Evolutionary conservation across 108 stramenopile species (phyloP), one percentile per base, ranked within the genome.

Genomic region (Cyclotella baltica): DNA sequence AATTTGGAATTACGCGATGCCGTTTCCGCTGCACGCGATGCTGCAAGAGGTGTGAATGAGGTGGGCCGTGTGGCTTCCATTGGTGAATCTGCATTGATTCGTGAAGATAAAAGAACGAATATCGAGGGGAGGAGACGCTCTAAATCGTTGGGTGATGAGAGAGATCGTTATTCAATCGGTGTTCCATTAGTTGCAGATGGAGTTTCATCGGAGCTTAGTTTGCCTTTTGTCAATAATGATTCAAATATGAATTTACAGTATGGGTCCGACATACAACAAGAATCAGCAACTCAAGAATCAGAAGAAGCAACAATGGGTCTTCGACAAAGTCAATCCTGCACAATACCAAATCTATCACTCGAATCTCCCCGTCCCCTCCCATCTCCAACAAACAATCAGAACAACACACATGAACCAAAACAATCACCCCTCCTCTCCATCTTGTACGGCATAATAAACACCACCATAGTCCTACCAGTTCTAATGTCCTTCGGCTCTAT

Each of bases 401-500:
- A 20, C 56, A 57, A 38, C 31, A 67, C n/a, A 15, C 46, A 22
- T 23, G 46, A 22, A 20, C n/a, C 33, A 9, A 19, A n/a, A 4
- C 48, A 38, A n/a, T 57, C 43, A 2, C 67, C 67, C 23, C 19
- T 52, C 33, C 27, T 48, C 33, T 85, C 81, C 50, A 36, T 88
- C 0, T 63, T 94, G 53, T 94, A 90, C 53, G 93, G 91, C 11
- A 40, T 90, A 22, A 86, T 96, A 73, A 96, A 96, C 79, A 84
- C 87, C 2, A 83, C 87, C 1, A 92, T 96, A 67, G 89, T 96
- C 1, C 68, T 96, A 5, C 96, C 96, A 23, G 90, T 96, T 4
- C 65, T 96, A 19, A 92, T 96, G 90, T 87, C 85, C 72, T 96
- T 96, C 77, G 92, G 90, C 61, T 88, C 85, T 36, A 96, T 96